These are phyloP conservation scores for Pneumocystis oryctolagi DNA, from an alignment of 1,139 yeast species.

Conservation along the genomic window DNA sequence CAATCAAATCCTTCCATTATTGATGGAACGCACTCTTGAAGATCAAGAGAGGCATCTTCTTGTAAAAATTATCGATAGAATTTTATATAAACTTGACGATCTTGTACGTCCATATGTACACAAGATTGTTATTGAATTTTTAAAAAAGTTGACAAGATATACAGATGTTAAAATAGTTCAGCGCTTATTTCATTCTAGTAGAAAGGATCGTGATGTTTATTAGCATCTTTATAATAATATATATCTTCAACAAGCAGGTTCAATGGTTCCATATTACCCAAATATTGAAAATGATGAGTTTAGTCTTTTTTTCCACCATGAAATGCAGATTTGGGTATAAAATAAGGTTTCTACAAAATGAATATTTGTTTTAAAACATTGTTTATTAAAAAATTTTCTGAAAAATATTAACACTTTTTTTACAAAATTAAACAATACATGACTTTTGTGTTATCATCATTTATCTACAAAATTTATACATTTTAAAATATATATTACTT, in stretches of 20 bases:
- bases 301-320: not conserved
- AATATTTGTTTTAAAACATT: not conserved
- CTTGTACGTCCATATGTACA: conserved; percentile 59
- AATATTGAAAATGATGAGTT: conserved; percentile 26
- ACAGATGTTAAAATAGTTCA: conserved; percentile 72
- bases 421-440: too few relatives aligned
- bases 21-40: conserved; percentile 57
- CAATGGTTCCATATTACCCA: conserved; percentile 77
- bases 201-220: conserved; percentile 67
- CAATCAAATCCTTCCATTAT: conserved; percentile 55
- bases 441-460: too few relatives aligned
- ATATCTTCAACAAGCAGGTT: conserved; percentile 59
- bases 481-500: too few relatives aligned
- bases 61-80: conserved; percentile 59
- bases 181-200: conserved; percentile 78
- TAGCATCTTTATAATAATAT: conserved; percentile 74
- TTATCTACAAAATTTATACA: too few relatives aligned
- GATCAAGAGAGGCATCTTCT: conserved; percentile 75
- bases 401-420: not conserved
- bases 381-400: not conserved
- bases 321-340: not conserved
- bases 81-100: conserved; percentile 50
- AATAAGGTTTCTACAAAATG: not conserved
- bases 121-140: conserved; percentile 64
- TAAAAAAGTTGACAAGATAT: conserved; percentile 72